Percentiles rank a stretch among this genome's conserved stretches.
phyloP scores from a whole-genome alignment of 371 early-diverging fungal species.

The Actinomucor elegans region DNA sequence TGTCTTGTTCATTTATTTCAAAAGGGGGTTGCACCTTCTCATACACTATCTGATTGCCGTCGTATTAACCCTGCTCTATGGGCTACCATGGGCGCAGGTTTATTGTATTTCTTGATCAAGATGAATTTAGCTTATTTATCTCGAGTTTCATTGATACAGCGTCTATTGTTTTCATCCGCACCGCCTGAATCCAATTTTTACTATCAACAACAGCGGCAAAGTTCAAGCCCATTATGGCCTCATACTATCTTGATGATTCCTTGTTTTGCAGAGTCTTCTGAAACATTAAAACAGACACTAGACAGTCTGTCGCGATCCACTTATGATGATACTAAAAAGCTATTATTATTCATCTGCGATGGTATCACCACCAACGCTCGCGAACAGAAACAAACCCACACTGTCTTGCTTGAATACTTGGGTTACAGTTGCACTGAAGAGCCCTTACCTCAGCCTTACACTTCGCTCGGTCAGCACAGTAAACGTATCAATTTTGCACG shows the following conservation, averaged over 20 bases:
- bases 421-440: slow-evolving; percentile 43
- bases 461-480: slow-evolving; percentile 35
- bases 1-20: slow-evolving; percentile 39
- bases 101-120: slow-evolving; percentile 41
- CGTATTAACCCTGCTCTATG: slow-evolving; percentile 47
- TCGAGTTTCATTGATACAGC: slow-evolving; percentile 37
- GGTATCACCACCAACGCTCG: slow-evolving; percentile 28
- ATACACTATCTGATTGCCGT: slow-evolving; percentile 25
- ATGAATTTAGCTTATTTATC: slow-evolving; percentile 45
- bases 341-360: slow-evolving; percentile 56
- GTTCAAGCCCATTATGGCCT: too few species aligned
- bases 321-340: slow-evolving; percentile 46
- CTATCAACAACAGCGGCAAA: background rate
- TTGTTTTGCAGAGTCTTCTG: slow-evolving; percentile 43
- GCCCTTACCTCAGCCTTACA: slow-evolving; percentile 33
- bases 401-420: slow-evolving; percentile 36
- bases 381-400: slow-evolving; percentile 33
- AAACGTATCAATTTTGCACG: slow-evolving; percentile 38
- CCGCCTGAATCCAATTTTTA: slow-evolving; percentile 6
- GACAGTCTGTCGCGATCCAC: slow-evolving; percentile 46
- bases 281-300: slow-evolving; percentile 44
- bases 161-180: slow-evolving; percentile 27
- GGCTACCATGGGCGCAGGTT: slow-evolving; percentile 46
- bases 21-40: slow-evolving; percentile 30
- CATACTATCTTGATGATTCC: slow-evolving; percentile 44